Base-by-base conservation (phyloP, 2,329 filamentous ascomycete genomes). In the Exutisphaerella laricina region DNA sequence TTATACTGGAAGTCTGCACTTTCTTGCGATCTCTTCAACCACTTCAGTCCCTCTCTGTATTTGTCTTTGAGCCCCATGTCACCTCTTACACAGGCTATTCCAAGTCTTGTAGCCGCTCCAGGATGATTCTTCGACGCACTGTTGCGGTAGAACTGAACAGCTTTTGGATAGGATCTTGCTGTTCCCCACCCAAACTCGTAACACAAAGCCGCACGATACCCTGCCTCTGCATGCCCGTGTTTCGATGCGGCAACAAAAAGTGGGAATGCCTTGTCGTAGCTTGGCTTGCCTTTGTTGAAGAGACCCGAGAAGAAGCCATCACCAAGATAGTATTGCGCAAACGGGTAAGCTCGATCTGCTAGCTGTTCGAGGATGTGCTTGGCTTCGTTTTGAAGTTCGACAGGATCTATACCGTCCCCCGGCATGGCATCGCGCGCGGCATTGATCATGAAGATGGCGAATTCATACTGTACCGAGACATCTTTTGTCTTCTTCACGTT, bases 131-230 rank as follows among this genome's bases (percentile, higher is more conserved):
- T 97, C 5, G 89, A 86, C 2, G 92, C 89, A 7, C 89, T 85
- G 49, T 85, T 83, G 41, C 90, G 83, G 61, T 95, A 85, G 64
- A 92, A 98, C 62, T 97, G 89, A 1, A 94, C 85, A 31, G 92
- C 90, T 67, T 96, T 96, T 37, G 84, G 80, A 44, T 85, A 84
- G 59, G 96, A 88, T 59, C 88, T 88, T 44, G 88, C 82, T 58
- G 84, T 94, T 29, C 92, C 92, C 92, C 92, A 98, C 49, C 89
- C 92, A 66, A 96, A 97, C 66, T 98, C 92, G 69, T 97, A 97
- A 70, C 89, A 96, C 43, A 98, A 74, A 12, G 85, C 92, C 39
- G 90, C 84, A 42, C 92, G 85, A 67, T 96, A 98, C 25, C 84
- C 89, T 43, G 92, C 92, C 70, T 98, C 92, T 35, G 92, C 88